phyloP scores from a whole-genome alignment of 495 filamentous ascomycete species.

The Talaromyces liani region DNA sequence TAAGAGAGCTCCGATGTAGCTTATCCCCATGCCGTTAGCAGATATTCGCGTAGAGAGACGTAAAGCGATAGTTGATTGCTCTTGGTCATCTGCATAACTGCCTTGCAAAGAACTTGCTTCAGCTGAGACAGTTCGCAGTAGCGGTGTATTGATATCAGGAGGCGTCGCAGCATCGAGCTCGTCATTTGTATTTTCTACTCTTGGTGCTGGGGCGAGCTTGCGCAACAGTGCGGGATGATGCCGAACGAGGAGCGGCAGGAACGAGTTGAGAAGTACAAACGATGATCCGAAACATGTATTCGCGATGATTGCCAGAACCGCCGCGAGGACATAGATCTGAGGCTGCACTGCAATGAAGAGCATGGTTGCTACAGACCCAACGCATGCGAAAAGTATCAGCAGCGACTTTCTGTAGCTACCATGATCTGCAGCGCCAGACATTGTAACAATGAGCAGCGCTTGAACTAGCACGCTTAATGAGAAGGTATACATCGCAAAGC shows the following conservation, averaged over 20 bases:
- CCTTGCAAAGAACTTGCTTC: background rate
- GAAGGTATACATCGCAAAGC: conserved; percentile 98
- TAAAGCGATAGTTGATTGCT: conserved; percentile 11
- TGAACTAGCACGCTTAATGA: conserved; percentile 86
- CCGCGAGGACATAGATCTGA: conserved; percentile 69
- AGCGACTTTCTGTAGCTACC: conserved; percentile 87
- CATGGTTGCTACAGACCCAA: conserved; percentile 79
- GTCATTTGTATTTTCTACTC: background rate
- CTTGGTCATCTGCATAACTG: background rate
- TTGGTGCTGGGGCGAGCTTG: background rate
- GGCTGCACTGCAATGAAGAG: conserved; percentile 73
- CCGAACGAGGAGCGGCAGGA: conserved; percentile 72
- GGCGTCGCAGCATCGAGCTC: background rate
- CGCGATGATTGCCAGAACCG: conserved; percentile 74
- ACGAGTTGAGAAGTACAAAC: conserved; percentile 79
- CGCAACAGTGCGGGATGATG: conserved; percentile 53
- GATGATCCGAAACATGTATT: conserved; percentile 88
- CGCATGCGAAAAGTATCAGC: conserved; percentile 72
- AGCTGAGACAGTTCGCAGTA: conserved; percentile 16
- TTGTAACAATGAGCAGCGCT: conserved; percentile 83
- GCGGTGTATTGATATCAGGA: conserved; percentile 12
- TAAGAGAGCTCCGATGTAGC: conserved; percentile 76
- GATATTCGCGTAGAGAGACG: conserved; percentile 77
- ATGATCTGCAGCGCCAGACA: conserved; percentile 93
- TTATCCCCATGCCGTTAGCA: conserved; percentile 81